phyloP scores from a whole-genome alignment of 768 basidiomycete genomes.

The Termitomyces sp. region DNA sequence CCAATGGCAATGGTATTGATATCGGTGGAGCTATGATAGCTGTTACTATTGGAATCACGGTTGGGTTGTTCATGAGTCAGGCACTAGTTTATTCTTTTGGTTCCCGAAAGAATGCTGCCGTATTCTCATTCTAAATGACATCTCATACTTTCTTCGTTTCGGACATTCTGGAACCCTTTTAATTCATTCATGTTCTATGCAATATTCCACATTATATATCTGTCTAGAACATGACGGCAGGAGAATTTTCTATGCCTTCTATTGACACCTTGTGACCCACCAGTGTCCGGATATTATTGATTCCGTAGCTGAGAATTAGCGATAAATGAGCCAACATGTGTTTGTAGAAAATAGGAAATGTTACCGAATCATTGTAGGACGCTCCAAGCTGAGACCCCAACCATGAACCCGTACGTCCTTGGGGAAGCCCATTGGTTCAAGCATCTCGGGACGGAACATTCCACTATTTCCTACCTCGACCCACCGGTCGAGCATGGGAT shows the following conservation, averaged over 20 bases:
- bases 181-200: constrained; percentile 1
- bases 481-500: constrained; percentile 89
- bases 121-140: constrained; percentile 67
- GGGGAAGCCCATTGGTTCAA: constrained; percentile 98
- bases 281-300: constrained; percentile 93
- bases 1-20: constrained; percentile 76
- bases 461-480: constrained; percentile 99
- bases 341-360: neutral
- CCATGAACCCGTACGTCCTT: constrained; percentile 95
- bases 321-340: neutral
- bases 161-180: neutral
- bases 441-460: constrained; percentile 99
- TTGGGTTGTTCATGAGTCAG: constrained; percentile 85
- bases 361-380: constrained; percentile 98
- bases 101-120: constrained; percentile 73
- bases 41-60: constrained; percentile 89
- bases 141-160: neutral
- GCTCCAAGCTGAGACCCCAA: constrained; percentile 91
- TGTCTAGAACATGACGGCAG: constrained; percentile 83
- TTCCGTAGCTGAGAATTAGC: constrained; percentile 67
- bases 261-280: constrained; percentile 97
- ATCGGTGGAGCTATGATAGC: constrained; percentile 85
- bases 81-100: constrained; percentile 86
- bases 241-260: constrained; percentile 81
- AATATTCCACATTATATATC: constrained; percentile 1